Base-by-base conservation (phyloP, 2,329 filamentous ascomycete genomes). In the Ophiognomonia clavigignenti-juglandacearum region DNA sequence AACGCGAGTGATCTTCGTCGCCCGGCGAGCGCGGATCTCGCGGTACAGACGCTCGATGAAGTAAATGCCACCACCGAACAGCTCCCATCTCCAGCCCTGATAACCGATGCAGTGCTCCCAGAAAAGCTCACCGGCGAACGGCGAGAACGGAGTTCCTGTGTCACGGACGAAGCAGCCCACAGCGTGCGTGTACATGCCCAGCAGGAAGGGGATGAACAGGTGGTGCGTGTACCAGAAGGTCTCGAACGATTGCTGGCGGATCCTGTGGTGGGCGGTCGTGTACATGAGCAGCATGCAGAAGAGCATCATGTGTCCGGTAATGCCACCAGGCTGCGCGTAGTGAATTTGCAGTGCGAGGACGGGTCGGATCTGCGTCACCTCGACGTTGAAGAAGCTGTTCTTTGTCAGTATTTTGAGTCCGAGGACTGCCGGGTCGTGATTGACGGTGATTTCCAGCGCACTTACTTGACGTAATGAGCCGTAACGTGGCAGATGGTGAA, bases 161-260 rank as follows among this genome's bases (percentile, higher is more conserved):
- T 96, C 91, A 56, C 93, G 87, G 32, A 98, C 93, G 70, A 98
- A 98, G 69, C 93, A 98, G 50, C 90, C 91, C 7, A 88, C 88
- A 2, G 93, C 92, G 66, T 98, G 93, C 11, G 92, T 97, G 68
- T 97, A 98, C 57, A 98, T 82, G 38, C 81, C 92, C 37, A 98
- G 76, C 61, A 97, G 70, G 67, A 98, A 98, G 2, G 93, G 92
- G 51, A 98, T 86, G 61, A 97, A 97, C n/a, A 98, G 79, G 61
- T 98, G 93, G 68, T 98, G 93, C 1, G 90, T 96, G 69, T 98
- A 98, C 93, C 93, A 98, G 65, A 98, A 98, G 0, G 92, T 95
- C 70, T 98, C 93, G 62, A 91, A 98, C 0, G 89, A 95, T 64
- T 98, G 93, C 64, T 97, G 92, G 45, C 93, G 86, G 55, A 98